Base-by-base conservation (phyloP, 2,329 filamentous ascomycete species). In the Ophiocordyceps camponoti-floridani region DNA sequence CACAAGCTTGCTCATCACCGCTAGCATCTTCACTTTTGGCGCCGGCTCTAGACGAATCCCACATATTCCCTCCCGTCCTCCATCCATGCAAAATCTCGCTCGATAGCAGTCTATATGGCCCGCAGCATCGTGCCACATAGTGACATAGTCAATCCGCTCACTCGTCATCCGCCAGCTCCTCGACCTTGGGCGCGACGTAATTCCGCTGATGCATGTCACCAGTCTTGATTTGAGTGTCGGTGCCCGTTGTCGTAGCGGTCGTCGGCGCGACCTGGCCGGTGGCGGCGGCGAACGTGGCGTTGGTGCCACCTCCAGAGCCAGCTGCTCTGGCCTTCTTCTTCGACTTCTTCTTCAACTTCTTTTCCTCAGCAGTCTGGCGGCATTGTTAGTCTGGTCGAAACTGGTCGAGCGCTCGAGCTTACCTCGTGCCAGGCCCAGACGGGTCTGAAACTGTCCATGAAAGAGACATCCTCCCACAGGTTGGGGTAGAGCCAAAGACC, bases 351-450 rank as follows among this genome's bases (percentile, higher is more conserved):
- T 64, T 61, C 33, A 44, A 4, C 42, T 45, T 48, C 47, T 51
- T 51, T 18, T 51, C 48, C 42, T 51, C 47, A 18, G 51, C 50
- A 35, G 50, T 47, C 50, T 51, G 11, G 18, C 28, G 27, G 26
- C 14, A 28, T 41, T 23, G 23, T 23, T 23, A 23, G 23, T 23
- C 23, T 3, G 23, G 23, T 3, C n/a, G 7, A n/a, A 4, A 18
- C 12, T 10, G 4, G 4, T 13, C 4, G 8, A 42, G 26, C 12
- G 10, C 3, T 12, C 11, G 14, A 5, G 16, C 75, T 62, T 59
- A 93, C 86, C 76, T 94, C 88, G 62, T 98, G 91, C 91, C 91
- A 98, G 48, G 86, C 91, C 89, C 91, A 98, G 6, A 94, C 66
- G 18, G 91, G 91, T 58, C 82, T 82, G 73, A 98, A 98, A 56